Evolutionary conservation across 805 yeast genomes (phyloP).

Genomic region (Sporopachydermia quercuum): DNA sequence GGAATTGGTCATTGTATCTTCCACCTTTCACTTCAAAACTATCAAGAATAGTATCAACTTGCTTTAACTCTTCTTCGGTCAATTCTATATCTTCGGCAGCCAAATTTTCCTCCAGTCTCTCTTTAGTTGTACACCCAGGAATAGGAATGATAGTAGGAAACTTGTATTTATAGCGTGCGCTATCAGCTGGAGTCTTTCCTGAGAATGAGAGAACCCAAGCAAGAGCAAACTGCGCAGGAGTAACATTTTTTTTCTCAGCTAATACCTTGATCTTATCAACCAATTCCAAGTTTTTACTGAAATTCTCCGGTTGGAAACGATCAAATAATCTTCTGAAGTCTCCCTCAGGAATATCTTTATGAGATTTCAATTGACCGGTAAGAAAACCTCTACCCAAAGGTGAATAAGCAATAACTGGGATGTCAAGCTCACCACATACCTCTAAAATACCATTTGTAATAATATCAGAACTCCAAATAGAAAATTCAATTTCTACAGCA

Average conservation of each 20-base stretch:
- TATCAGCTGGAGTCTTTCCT: slow-evolving; percentile 21
- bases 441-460: slow-evolving; percentile 47
- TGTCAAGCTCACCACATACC: slow-evolving; percentile 36
- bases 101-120: slow-evolving; percentile 49
- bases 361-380: slow-evolving; percentile 40
- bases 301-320: slow-evolving; percentile 43
- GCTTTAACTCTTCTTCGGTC: slow-evolving; percentile 37
- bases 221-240: slow-evolving; percentile 55
- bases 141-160: slow-evolving; percentile 56
- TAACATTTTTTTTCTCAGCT: slow-evolving; percentile 30
- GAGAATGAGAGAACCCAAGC: slow-evolving; percentile 43
- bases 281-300: slow-evolving; percentile 34
- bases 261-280: slow-evolving; percentile 33
- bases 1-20: slow-evolving; percentile 28
- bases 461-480: slow-evolving; percentile 53
- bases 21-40: slow-evolving; percentile 36
- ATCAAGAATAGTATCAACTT: slow-evolving; percentile 20
- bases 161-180: slow-evolving; percentile 13
- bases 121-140: slow-evolving; percentile 56
- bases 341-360: slow-evolving; percentile 34
- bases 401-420: slow-evolving; percentile 68
- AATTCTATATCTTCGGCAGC: slow-evolving; percentile 24
- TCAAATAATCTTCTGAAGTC: slow-evolving; percentile 40
- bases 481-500: slow-evolving; percentile 67
- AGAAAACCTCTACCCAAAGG: slow-evolving; percentile 73